Base-by-base conservation (phyloP, 495 filamentous ascomycete genomes). In the Aspergillus funiculosus region DNA sequence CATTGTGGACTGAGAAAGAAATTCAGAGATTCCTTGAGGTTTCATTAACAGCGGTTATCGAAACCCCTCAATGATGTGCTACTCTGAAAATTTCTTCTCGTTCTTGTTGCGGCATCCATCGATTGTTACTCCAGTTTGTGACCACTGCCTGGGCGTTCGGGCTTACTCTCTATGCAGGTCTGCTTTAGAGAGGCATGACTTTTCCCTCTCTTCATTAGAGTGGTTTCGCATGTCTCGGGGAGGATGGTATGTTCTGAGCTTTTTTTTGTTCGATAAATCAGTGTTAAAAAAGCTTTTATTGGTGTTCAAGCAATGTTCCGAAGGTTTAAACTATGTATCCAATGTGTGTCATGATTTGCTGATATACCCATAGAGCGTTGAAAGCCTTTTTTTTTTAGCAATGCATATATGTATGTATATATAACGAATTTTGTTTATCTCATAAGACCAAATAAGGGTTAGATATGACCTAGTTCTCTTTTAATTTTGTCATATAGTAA, bases 101-200 rank as follows among this genome's bases (percentile, higher is more conserved):
- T n/a, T n/a, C n/a, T n/a, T n/a, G n/a, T 11, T 41, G 14, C 18
- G 20, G 20, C 40, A 24, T 8, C 18, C 2, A 5, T 30, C 39
- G 25, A 22, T 6, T 20, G 4, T 6, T 24, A 9, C 14, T 19
- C 7, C 29, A 25, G 19, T 28, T 42, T 8, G 38, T 37, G 27
- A 28, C 39, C 20, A 37, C 19, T 11, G 21, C 19, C 27, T n/a
- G n/a, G 30, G 19, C 22, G 14, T 34, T 39, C 36, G 46, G 37
- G 26, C 18, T 39, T 48, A 37, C 26, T 42, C n/a, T n/a, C 27
- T 45, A 39, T 41, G 5, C 21, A 22, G 27, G 31, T 53, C 48
- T 57, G 47, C 51, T 58, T 56, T 55, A 50, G 53, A 32, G 47
- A 15, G 52, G 51, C 54, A 64, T 64, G 56, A 36, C 58, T 64